phyloP scores from a whole-genome alignment of 192 early-diverging fungal species.

The Gonapodya prolifera region DNA sequence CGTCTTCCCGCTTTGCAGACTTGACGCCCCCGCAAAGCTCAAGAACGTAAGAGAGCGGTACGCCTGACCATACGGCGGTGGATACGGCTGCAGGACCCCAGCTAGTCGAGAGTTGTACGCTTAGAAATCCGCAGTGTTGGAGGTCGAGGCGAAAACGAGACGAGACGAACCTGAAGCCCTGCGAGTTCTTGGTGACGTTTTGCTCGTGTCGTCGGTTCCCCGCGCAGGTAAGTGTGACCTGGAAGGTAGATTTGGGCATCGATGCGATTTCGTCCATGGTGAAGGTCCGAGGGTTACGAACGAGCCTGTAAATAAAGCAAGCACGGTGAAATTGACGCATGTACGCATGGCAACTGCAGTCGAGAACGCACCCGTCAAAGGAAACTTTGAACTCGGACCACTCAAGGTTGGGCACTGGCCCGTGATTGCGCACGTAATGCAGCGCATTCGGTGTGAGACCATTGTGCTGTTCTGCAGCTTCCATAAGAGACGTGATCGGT shows the following conservation, averaged over 20 bases:
- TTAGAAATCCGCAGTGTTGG: not conserved
- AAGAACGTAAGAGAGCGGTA: constrained; percentile 35
- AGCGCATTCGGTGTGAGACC: constrained; percentile 38
- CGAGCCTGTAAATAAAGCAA: constrained; percentile 20
- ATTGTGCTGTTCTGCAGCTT: not conserved
- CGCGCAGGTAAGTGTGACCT: constrained; percentile 48
- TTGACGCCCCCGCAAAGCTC: constrained; percentile 17
- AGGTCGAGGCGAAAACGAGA: not conserved
- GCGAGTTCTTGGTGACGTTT: constrained; percentile 45
- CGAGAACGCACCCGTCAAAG: constrained; percentile 23
- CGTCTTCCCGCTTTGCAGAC: constrained; percentile 8
- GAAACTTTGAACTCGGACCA: constrained; percentile 24
- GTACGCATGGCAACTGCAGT: constrained; percentile 11
- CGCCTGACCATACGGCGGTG: constrained; percentile 48
- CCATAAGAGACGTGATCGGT: not conserved
- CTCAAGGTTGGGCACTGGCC: constrained; percentile 39
- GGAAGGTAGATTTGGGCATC: constrained; percentile 28
- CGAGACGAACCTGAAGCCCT: constrained; percentile 31
- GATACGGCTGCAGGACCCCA: constrained; percentile 45
- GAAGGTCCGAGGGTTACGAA: constrained; percentile 24
- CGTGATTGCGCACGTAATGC: constrained; percentile 61
- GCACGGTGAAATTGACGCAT: not conserved
- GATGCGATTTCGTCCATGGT: constrained; percentile 35
- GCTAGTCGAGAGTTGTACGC: not conserved
- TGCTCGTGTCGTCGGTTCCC: constrained; percentile 59